Base-by-base conservation (phyloP, 495 filamentous ascomycete species). In the Tuber microsphaerosporum region DNA sequence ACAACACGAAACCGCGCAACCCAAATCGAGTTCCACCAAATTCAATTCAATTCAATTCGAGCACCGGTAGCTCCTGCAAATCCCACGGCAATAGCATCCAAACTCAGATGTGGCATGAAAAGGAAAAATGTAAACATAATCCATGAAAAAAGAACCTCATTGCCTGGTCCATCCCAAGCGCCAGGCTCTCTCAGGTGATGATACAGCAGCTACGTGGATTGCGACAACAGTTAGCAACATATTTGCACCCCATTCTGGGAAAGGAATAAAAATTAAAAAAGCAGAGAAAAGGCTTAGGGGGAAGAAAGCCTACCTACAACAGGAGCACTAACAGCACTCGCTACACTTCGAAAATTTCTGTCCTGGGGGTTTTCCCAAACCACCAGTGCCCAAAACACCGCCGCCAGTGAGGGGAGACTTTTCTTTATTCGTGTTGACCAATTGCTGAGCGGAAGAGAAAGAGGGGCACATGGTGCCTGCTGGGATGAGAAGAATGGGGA, bases 341-440 rank as follows among this genome's bases (percentile, higher is more conserved):
- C 56, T 76, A 16, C 77, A 79, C 68, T 79, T 76, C 56, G 79
- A 17, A n/a, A 76, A 79, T 71, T 73, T 75, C 70, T 75, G 51
- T 37, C 77, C 77, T 1, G 72, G 71, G 37, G 80, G 80, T n/a
- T 74, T 81, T 43, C 79, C 76, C 65, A 81, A 71, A 34, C 78
- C 78, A 20, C 77, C 70, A 68, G 70, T 73, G 71, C 73, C 42
- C 73, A 81, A 43, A 70, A 77, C 75, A 26, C 75, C 79, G 26
- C 75, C 75, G 61, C 75, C 75, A 17, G 73, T 71, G 68, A 81
- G 79, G 22, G 79, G 79, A 39, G 77, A 74, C 70, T 81, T 81
- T 78, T 81, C 79, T 31, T 71, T 73, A 20, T 75, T 72, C 43
- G 71, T 73, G 37, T 75, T 70, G 69, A 76, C 68, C 16, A 78